Percentiles rank a stretch among this genome's conserved stretches.
Evolutionary conservation across 805 yeast genomes (phyloP).

Genomic region (Pichia nanzhaoensis): DNA sequence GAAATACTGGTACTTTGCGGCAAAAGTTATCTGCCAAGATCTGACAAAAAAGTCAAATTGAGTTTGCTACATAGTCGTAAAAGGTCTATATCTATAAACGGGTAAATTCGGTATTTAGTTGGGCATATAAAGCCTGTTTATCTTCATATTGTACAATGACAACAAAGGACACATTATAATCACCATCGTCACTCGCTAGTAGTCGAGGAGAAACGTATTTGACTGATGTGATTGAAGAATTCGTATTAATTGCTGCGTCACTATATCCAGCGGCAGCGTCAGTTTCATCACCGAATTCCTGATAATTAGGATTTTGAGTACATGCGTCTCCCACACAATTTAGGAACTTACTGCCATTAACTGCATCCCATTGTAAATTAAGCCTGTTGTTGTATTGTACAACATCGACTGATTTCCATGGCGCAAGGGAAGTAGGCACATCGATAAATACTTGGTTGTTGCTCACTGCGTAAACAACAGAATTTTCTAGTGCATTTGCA

Average conservation of each 20-base stretch:
- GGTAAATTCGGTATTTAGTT: neutral
- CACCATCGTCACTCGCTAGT: neutral
- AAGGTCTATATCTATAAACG: neutral
- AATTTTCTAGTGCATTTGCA: neutral
- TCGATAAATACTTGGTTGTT: constrained; percentile 1
- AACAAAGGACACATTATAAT: constrained; percentile 3
- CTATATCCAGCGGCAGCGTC: constrained; percentile 6
- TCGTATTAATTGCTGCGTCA: neutral
- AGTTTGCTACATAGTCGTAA: too few relatives aligned
- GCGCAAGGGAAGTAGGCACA: constrained; percentile 1
- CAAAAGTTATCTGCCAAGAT: too few relatives aligned
- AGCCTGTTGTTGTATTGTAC: constrained; percentile 1
- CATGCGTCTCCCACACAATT: neutral
- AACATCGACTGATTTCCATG: constrained; percentile 4
- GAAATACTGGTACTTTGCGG: too few relatives aligned
- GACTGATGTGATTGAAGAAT: neutral
- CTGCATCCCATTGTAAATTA: constrained; percentile 1
- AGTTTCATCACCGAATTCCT: constrained; percentile 1
- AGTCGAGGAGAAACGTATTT: constrained; percentile 2
- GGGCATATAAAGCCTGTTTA: neutral
- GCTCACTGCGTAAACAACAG: neutral
- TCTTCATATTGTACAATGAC: constrained; percentile 2
- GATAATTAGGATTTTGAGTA: neutral
- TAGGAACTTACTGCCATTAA: neutral
- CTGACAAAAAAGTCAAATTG: too few relatives aligned